A percentile compares a stretch with the other conserved stretches of the same genome.
These are phyloP conservation scores for Papiliotrema laurentii DNA, from an alignment of 1,284 basidiomycete genomes.

Conservation along the genomic window DNA sequence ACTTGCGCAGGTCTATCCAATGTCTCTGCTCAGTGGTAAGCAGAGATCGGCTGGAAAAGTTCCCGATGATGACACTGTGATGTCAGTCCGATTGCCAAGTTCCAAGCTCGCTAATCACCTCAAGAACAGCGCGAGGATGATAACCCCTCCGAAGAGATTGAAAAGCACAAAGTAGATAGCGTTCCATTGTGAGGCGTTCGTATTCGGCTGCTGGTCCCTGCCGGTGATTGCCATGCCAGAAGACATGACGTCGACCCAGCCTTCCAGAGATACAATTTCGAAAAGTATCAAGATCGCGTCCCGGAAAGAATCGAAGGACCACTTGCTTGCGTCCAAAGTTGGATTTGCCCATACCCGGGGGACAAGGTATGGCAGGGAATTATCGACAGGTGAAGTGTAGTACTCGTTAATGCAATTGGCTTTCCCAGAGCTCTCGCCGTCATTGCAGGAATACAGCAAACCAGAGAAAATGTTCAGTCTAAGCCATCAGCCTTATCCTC, in stretches of 20 bases:
- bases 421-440: constrained; percentile 57
- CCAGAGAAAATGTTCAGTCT: constrained; percentile 84
- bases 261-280: constrained; percentile 93
- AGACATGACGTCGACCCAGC: constrained; percentile 90
- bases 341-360: constrained; percentile 90
- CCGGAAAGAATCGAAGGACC: constrained; percentile 87
- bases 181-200: constrained; percentile 70
- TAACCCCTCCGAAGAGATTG: constrained; percentile 85
- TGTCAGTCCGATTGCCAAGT: neutral
- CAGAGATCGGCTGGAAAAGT: constrained; percentile 80
- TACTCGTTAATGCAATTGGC: constrained; percentile 74
- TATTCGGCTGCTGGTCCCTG: constrained; percentile 61
- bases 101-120: constrained; percentile 54
- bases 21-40: constrained; percentile 85
- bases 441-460: constrained; percentile 81
- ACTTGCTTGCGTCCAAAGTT: constrained; percentile 60
- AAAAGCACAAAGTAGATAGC: constrained; percentile 91
- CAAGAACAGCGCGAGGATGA: constrained; percentile 83
- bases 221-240: constrained; percentile 78
- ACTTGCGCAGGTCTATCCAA: constrained; percentile 89
- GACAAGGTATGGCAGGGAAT: constrained; percentile 61
- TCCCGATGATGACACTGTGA: constrained; percentile 81
- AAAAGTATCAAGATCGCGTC: constrained; percentile 86
- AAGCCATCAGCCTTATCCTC: neutral
- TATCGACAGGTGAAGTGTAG: constrained; percentile 50